These are phyloP conservation scores for Verticillium alfalfae DNA, from an alignment of 2,329 filamentous ascomycete species.

Conservation along the genomic window DNA sequence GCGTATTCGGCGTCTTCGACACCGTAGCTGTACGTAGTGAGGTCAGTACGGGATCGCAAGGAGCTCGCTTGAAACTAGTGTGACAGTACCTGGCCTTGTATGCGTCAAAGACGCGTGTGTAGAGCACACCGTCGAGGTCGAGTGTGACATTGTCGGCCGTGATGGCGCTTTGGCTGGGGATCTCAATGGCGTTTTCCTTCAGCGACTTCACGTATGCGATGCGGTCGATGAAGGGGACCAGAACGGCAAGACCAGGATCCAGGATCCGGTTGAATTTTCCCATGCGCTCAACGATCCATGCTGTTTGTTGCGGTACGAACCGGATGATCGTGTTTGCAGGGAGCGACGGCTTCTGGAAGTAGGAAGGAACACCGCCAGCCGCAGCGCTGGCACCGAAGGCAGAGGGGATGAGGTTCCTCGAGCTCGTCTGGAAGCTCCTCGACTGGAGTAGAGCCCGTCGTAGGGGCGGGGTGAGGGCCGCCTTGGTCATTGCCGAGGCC, in stretches of 20 bases:
- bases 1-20: slow-evolving; percentile 99
- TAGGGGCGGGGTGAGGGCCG: slow-evolving; percentile 10
- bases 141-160: slow-evolving; percentile 98
- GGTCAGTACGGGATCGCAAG: neutral
- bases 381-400: slow-evolving; percentile 17
- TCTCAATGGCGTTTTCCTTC: slow-evolving; percentile 95
- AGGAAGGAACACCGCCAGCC: slow-evolving; percentile 55
- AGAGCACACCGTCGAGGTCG: slow-evolving; percentile 91
- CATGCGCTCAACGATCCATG: slow-evolving; percentile 99
- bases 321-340: slow-evolving; percentile 93
- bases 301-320: slow-evolving; percentile 98
- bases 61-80: neutral
- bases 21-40: slow-evolving; percentile 63
- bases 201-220: slow-evolving; percentile 97
- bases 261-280: slow-evolving; percentile 93
- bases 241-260: slow-evolving; percentile 81
- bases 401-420: slow-evolving; percentile 6
- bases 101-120: slow-evolving; percentile 93
- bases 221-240: slow-evolving; percentile 86
- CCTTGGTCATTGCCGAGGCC: slow-evolving; percentile 13
- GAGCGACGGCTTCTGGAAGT: slow-evolving; percentile 69
- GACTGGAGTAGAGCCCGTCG: slow-evolving; percentile 9
- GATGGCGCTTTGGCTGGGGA: slow-evolving; percentile 94
- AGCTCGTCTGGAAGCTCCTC: slow-evolving; percentile 9
- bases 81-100: slow-evolving; percentile 80